Percentiles rank a stretch among this genome's conserved stretches.
phyloP scores from a whole-genome alignment of 1,139 yeast species.

The Yamadazyma sp. region DNA sequence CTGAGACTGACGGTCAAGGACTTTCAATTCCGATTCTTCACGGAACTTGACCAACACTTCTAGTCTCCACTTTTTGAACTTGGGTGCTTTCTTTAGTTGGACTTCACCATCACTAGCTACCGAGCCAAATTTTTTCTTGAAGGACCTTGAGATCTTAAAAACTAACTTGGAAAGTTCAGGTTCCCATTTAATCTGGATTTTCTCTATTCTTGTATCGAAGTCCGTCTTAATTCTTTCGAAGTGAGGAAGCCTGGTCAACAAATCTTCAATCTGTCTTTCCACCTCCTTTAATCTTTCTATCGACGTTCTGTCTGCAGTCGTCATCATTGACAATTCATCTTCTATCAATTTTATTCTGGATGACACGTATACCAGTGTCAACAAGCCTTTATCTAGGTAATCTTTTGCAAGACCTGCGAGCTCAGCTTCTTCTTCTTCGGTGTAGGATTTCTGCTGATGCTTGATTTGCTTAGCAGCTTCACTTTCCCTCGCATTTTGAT shows the following conservation, averaged over 20 bases:
- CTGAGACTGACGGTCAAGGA: slow-evolving; percentile 81
- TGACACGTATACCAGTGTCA: slow-evolving; percentile 38
- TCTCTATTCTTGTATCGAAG: slow-evolving; percentile 35
- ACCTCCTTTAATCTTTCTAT: slow-evolving; percentile 32
- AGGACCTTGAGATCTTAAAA: slow-evolving; percentile 55
- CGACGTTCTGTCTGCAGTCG: slow-evolving; percentile 41
- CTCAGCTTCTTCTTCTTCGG: slow-evolving; percentile 42
- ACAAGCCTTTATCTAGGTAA: slow-evolving; percentile 41
- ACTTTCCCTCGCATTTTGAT: slow-evolving; percentile 44
- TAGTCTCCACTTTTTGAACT: slow-evolving; percentile 76
- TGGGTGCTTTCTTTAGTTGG: slow-evolving; percentile 50
- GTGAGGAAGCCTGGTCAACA: slow-evolving; percentile 35
- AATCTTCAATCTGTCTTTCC: slow-evolving; percentile 28
- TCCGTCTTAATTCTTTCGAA: slow-evolving; percentile 24
- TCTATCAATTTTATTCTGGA: slow-evolving; percentile 34
- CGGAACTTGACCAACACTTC: slow-evolving; percentile 86
- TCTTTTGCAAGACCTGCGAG: slow-evolving; percentile 44
- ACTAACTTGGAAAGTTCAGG: slow-evolving; percentile 54
- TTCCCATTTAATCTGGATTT: slow-evolving; percentile 53
- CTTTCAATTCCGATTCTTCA: slow-evolving; percentile 65
- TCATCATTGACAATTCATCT: slow-evolving; percentile 39
- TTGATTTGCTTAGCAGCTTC: slow-evolving; percentile 45
- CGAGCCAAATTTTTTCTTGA: slow-evolving; percentile 61
- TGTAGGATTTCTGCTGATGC: slow-evolving; percentile 36
- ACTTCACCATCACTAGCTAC: slow-evolving; percentile 90